Evolutionary conservation across 345 rosid species (phyloP).

Genomic region (Hevea brasiliensis): DNA sequence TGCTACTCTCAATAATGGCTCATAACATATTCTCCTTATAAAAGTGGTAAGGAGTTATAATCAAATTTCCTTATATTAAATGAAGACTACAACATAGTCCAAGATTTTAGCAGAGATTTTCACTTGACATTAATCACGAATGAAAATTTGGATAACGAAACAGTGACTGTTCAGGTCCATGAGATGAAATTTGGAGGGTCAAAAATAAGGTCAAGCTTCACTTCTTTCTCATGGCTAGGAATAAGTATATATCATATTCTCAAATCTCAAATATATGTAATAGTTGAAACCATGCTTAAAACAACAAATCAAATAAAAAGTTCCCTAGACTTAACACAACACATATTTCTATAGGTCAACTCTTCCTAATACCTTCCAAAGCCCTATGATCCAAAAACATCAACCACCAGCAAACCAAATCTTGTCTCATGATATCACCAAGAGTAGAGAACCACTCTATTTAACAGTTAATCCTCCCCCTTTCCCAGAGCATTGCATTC

Average conservation of each 20-base stretch:
- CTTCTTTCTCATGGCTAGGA: not conserved
- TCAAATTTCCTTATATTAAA: not conserved
- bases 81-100: not conserved
- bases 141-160: not conserved
- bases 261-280: not conserved
- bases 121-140: not conserved
- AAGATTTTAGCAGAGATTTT: not conserved
- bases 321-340: not conserved
- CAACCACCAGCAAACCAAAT: not conserved
- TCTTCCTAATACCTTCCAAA: not conserved
- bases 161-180: not conserved
- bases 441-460: not conserved
- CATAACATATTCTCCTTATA: not conserved
- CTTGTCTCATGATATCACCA: not conserved
- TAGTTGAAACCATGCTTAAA: not conserved
- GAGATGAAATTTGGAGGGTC: not conserved
- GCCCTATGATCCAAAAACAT: not conserved
- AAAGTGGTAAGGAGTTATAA: not conserved
- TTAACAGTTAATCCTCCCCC: not conserved
- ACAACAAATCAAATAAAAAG: not conserved
- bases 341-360: not conserved
- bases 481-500: not conserved
- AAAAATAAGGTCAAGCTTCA: not conserved
- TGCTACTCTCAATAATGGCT: not conserved
- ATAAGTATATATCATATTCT: not conserved